phyloP scores from a whole-genome alignment of 2,329 filamentous ascomycete genomes.

The Cladophialophora psammophila region DNA sequence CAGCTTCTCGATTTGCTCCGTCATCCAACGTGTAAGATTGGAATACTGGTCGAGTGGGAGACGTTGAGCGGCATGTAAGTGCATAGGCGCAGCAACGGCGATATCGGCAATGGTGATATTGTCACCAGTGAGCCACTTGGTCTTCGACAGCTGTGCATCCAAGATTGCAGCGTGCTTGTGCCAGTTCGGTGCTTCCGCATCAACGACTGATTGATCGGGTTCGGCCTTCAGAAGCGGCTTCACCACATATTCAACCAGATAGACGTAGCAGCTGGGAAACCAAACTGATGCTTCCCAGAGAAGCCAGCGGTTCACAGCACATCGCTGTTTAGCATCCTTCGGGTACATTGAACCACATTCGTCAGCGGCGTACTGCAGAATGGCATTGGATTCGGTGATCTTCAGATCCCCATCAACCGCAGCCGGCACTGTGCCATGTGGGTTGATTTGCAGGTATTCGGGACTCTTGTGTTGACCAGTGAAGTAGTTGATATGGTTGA shows the following conservation, averaged over 20 bases:
- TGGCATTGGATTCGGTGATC: slow-evolving; percentile 54
- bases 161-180: slow-evolving; percentile 49
- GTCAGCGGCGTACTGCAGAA: slow-evolving; percentile 53
- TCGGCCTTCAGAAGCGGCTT: slow-evolving; percentile 49
- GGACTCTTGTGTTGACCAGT: slow-evolving; percentile 49
- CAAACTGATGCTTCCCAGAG: slow-evolving; percentile 53
- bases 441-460: slow-evolving; percentile 40
- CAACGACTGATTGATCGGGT: slow-evolving; percentile 48
- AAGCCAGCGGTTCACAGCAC: slow-evolving; percentile 52
- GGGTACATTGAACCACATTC: slow-evolving; percentile 47
- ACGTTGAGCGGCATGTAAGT: slow-evolving; percentile 46
- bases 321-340: slow-evolving; percentile 50
- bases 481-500: slow-evolving; percentile 51
- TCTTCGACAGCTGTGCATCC: slow-evolving; percentile 48
- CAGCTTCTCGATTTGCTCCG: slow-evolving; percentile 47
- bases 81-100: slow-evolving; percentile 51
- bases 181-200: slow-evolving; percentile 46
- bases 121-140: slow-evolving; percentile 49
- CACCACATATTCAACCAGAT: slow-evolving; percentile 51
- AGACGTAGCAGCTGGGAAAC: slow-evolving; percentile 52
- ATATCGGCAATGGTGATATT: slow-evolving; percentile 53
- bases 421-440: slow-evolving; percentile 49
- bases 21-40: slow-evolving; percentile 50
- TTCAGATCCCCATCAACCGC: slow-evolving; percentile 49
- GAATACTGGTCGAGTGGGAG: slow-evolving; percentile 51